Conservation (phyloP, 208 protist species). For the Trypanosoma vivax region DNA sequence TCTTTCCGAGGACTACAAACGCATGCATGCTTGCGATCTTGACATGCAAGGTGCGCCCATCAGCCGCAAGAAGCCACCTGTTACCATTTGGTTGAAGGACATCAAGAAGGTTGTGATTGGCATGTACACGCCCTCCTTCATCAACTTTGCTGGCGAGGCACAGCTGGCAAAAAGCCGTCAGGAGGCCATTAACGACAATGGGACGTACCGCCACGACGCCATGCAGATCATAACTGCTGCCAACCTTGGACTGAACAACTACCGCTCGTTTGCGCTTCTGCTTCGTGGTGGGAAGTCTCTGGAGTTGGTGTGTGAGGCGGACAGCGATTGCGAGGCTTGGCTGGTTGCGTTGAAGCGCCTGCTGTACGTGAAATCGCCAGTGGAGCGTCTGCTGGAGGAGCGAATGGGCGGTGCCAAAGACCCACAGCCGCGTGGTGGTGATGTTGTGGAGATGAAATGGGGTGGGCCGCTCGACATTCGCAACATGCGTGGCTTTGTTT, state of each 20-base stretch:
- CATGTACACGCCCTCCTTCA: slow-evolving; percentile 77
- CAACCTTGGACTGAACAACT: slow-evolving; percentile 82
- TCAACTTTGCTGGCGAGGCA: slow-evolving; percentile 57
- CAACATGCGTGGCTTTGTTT: slow-evolving; percentile 77
- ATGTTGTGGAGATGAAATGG: slow-evolving; percentile 52
- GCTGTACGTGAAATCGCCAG: slow-evolving; percentile 48
- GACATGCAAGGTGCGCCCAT: slow-evolving; percentile 66
- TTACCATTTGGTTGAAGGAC: slow-evolving; percentile 80
- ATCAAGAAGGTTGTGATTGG: slow-evolving; percentile 82
- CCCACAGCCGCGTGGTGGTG: not conserved
- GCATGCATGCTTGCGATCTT: slow-evolving; percentile 87
- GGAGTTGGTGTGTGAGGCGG: slow-evolving; percentile 86
- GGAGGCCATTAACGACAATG: slow-evolving; percentile 64
- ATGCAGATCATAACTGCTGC: slow-evolving; percentile 69
- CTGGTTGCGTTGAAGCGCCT: slow-evolving; percentile 79
- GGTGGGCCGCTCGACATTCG: slow-evolving; percentile 78
- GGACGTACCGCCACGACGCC: slow-evolving; percentile 69
- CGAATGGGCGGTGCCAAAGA: slow-evolving; percentile 14
- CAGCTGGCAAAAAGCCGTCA: slow-evolving; percentile 65
- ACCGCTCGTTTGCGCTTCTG: slow-evolving; percentile 78
- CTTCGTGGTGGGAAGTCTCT: slow-evolving; percentile 77
- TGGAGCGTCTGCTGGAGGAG: slow-evolving; percentile 55
- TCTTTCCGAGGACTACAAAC: slow-evolving; percentile 81
- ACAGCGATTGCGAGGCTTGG: slow-evolving; percentile 89
- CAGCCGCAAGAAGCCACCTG: slow-evolving; percentile 77